Percentiles rank a stretch among this genome's conserved stretches.
phyloP scores from a whole-genome alignment of 257 asterid genomes.

The Penstemon barbatus region DNA sequence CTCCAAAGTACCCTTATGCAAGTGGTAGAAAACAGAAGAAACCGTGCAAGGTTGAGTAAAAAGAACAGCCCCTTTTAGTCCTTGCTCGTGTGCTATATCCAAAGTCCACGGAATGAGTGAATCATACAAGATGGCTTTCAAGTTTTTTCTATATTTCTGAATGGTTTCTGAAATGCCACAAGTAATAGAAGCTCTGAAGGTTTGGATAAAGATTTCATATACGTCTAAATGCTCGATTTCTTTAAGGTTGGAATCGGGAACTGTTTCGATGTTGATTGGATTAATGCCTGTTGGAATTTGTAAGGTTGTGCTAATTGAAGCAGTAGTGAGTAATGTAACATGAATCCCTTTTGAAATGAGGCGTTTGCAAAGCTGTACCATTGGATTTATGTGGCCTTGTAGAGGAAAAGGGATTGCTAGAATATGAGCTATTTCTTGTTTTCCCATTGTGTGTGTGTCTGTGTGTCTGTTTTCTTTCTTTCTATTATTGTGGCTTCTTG shows the following conservation, averaged over 20 bases:
- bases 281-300: neutral
- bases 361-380: slow-evolving; percentile 43
- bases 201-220: slow-evolving; percentile 4
- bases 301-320: slow-evolving; percentile 13
- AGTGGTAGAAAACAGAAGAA: slow-evolving; percentile 35
- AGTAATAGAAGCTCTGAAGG: slow-evolving; percentile 26
- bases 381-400: slow-evolving; percentile 51
- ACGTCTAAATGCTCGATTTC: slow-evolving; percentile 21
- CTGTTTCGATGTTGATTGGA: slow-evolving; percentile 30
- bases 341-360: slow-evolving; percentile 31
- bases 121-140: slow-evolving; percentile 34
- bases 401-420: slow-evolving; percentile 39
- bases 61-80: slow-evolving; percentile 43
- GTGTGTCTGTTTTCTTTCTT: too few relatives aligned
- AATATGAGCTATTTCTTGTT: slow-evolving; percentile 32
- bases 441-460: neutral
- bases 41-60: slow-evolving; percentile 44
- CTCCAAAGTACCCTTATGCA: slow-evolving; percentile 30
- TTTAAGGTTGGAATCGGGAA: slow-evolving; percentile 26
- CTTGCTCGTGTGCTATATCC: slow-evolving; percentile 39
- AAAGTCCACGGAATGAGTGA: slow-evolving; percentile 36
- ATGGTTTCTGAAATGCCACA: slow-evolving; percentile 30
- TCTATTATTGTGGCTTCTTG: too few relatives aligned
- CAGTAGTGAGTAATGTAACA: slow-evolving; percentile 35
- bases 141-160: neutral